Evolutionary conservation across 83 land plant species (phyloP), one percentile per base, ranked within the genome.

Genomic region (Diphasiastrum complanatum): DNA sequence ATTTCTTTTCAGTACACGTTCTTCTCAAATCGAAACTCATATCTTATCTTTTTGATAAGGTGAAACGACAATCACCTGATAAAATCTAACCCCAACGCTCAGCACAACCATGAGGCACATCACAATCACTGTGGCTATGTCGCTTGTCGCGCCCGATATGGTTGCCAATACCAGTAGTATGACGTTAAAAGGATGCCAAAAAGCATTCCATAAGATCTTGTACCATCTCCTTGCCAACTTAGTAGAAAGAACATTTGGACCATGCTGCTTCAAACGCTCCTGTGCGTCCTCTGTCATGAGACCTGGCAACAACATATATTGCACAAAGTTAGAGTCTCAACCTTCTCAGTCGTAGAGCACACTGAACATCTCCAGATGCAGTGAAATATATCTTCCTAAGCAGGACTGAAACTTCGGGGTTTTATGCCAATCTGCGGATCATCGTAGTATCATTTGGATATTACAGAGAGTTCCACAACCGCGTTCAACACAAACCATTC

Each of bases 101-200:
- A 81, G 69, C 31, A 73, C 57, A 37, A 81, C 84, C 64, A 81
- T 47, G 2, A 40, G 59, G 14, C 76, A 67, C 84, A 81, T 76
- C 52, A 81, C 73, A 60, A 71, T 50, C 57, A 76, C 80, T 62
- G 69, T 81, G 41, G 74, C 67, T 58, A 35, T 62, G 58, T 81
- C 80, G 22, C 57, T 49, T 24, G 77, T 23, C 19, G 73, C 29
- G 30, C 64, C 77, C 32, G 80, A 76, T 48, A 81, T 53, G 2
- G 72, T 69, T 4, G 84, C 61, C 73, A 81, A 66, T 53, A 77
- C 78, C 29, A 81, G 54, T 4, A 81, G 69, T 66, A 81, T 76
- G 35, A 81, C 59, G 51, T 81, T 76, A 59, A 81, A 81, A 27
- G 80, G 84, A 67, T 81, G 77, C 51, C 73, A 69, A 14, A 77